Base-by-base conservation (phyloP, 2,329 filamentous ascomycete species). In the Davidsoniella virescens region DNA sequence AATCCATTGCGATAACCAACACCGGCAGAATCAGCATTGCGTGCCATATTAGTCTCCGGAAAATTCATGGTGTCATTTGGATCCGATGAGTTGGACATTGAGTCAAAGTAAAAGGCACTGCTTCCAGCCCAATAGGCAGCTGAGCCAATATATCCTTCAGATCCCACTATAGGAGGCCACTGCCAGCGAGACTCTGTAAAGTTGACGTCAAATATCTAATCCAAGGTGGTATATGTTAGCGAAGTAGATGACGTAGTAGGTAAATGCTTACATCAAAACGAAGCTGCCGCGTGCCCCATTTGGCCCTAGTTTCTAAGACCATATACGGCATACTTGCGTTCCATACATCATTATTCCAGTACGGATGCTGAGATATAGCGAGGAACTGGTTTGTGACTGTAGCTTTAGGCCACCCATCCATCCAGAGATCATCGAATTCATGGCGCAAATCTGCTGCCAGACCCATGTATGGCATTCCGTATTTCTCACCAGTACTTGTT, bases 81-180 rank as follows among this genome's bases (percentile, higher is more conserved):
- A 12, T 47, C 36, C 1, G 43, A 48, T n/a, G 37, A 44, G 20
- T 45, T 40, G 18, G 2, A 20, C 5, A 17, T 26, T 7, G 40
- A 25, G 29, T 51, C 42, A 18, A 51, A 54, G 41, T 40, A 48
- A 36, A 44, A 29, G 23, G 17, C 14, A 10, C 37, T 44, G 39
- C 47, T 50, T 8, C n/a, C 14, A 5, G 41, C 29, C 52, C 52
- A 53, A 12, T 55, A 57, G 53, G 55, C 40, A 3, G 65, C 65
- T 1, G 67, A 64, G 17, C 69, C 69, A 44, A 72, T 56, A 49
- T 63, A 71, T n/a, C 63, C 63, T 10, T 59, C 59, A 45, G 63
- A 45, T n/a, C 67, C 67, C 2, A 62, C 55, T 3, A 60, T 55
- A 0, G 63, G 67, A 3, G 69, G 69, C 46, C 68, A 69, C 8